Evolutionary conservation across 2,329 filamentous ascomycete genomes (phyloP), one percentile per base, ranked within the genome.

Genomic region (Leptographium flavum): DNA sequence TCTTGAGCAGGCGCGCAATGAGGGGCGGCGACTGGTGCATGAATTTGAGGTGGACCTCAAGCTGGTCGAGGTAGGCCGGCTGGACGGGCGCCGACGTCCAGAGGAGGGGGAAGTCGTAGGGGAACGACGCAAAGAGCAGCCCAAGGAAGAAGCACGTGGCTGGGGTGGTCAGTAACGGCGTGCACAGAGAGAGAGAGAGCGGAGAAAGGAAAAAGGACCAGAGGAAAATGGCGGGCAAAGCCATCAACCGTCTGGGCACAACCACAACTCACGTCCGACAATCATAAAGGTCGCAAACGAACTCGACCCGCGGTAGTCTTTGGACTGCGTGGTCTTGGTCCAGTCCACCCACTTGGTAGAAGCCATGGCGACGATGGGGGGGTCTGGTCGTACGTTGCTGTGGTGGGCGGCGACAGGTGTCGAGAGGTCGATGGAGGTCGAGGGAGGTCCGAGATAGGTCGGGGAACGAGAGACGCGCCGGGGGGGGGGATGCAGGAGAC

Each of bases 241-340:
- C n/a, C n/a, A n/a, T n/a, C n/a, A n/a, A n/a, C n/a, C n/a, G n/a
- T n/a, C n/a, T n/a, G n/a, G n/a, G n/a, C 22, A 50, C 39, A 45
- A 52, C 31, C 46, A 13, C 28, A 25, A 77, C 86, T 61, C 75
- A 95, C 90, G 87, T 53, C 87, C 88, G 54, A 96, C 81, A 60
- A 98, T 95, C 65, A 98, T 81, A 61, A 94, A 95, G 39, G 92
- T 95, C 64, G 88, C 87, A 62, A 98, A 98, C 42, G 87, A 87
- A 57, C 69, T 68, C 41, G 76, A 71, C 47, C 76, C 74, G 53
- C 67, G 67, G 56, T 77, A 76, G 63, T 73, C 64, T 56, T 65
- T 67, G 48, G 73, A 76, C 60, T 63, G 67, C 48, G 72, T 73
- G 53, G 65, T 75, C 65, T 77, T 77, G 53, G 65, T 66, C 64